Base-by-base conservation (phyloP, 805 yeast species). In the Metschnikowia kofuensis region DNA sequence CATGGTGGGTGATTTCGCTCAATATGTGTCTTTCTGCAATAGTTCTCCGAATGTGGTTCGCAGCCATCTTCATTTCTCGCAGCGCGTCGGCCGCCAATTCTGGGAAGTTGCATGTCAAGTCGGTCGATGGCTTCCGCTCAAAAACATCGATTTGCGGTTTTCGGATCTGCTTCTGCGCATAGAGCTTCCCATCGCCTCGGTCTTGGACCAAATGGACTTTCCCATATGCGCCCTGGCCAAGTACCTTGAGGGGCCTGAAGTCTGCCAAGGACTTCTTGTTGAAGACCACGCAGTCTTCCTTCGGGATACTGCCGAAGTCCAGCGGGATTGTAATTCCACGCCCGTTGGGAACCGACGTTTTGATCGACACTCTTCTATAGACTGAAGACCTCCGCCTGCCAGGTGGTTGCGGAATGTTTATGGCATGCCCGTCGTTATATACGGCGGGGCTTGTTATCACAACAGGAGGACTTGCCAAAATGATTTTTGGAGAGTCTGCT, bases 191-290 rank as follows among this genome's bases (percentile, higher is more conserved):
- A 11, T 69, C 68, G 11, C 69, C 45, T 15, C 56, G 46, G 53
- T 73, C 77, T 39, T 68, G 59, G 7, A 73, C 78, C 39, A 73
- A 57, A 21, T 70, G 58, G 16, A 73, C 78, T 45, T 73, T 73
- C 2, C 78, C 78, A 52, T 70, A 73, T 12, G 74, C 67, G 4
- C 78, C 78, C 52, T 64, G 66, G 21, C 78, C 78, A 45, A 73
- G 57, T 7, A 73, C 78, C 55, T 68, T 72, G 38, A 73, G 60
- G 7, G 76, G 75, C 47, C 67, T 72, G 48, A 73, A 73, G 54
- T 73, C 77, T 1, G 64, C 53, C 31, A 71, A 58, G 43, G 58
- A 60, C 21, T 71, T 69, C 52, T 61, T 59, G 40, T 45, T 28
- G 29, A 35, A 27, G 7, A 16, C 15, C 6, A 16, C 32, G 8